Percentiles rank a stretch among this genome's conserved stretches.
These are phyloP conservation scores for Macrophomina phaseolina DNA, from an alignment of 2,329 filamentous ascomycete genomes.

Conservation along the genomic window DNA sequence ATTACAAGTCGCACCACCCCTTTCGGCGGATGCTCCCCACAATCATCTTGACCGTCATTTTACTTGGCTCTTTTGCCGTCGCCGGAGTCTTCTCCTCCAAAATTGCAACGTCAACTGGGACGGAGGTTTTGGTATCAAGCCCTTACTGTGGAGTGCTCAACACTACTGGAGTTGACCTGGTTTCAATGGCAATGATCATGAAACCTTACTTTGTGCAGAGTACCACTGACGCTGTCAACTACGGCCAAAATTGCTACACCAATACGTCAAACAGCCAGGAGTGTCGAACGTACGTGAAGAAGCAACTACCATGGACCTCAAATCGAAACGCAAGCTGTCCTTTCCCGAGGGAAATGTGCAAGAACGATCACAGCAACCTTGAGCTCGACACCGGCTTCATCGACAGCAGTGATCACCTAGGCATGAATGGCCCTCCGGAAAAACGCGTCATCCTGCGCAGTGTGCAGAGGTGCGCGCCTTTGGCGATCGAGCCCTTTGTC, in stretches of 20 bases:
- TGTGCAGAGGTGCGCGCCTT: not conserved
- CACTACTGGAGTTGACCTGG: not conserved
- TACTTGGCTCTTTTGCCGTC: constrained; percentile 12
- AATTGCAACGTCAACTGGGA: constrained; percentile 15
- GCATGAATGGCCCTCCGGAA: not conserved
- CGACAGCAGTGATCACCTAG: not conserved
- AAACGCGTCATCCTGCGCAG: not conserved
- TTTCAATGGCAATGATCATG: not conserved
- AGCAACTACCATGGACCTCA: not conserved
- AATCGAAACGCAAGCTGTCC: constrained; percentile 28
- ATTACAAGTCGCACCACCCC: not conserved
- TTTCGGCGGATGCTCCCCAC: not conserved
- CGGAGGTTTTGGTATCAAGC: constrained; percentile 22
- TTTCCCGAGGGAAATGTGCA: not conserved
- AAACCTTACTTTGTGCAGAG: not conserved
- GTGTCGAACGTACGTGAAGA: not conserved
- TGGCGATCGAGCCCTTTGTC: not conserved
- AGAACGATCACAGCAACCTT: not conserved
- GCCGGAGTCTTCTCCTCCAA: constrained; percentile 28
- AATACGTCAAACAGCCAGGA: not conserved
- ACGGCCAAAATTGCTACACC: not conserved
- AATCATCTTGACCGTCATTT: not conserved
- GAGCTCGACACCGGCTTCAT: not conserved
- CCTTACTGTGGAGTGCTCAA: not conserved
- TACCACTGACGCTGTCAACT: not conserved